Conservation (phyloP, 495 filamentous ascomycete species). For the Penicillium soppii region DNA sequence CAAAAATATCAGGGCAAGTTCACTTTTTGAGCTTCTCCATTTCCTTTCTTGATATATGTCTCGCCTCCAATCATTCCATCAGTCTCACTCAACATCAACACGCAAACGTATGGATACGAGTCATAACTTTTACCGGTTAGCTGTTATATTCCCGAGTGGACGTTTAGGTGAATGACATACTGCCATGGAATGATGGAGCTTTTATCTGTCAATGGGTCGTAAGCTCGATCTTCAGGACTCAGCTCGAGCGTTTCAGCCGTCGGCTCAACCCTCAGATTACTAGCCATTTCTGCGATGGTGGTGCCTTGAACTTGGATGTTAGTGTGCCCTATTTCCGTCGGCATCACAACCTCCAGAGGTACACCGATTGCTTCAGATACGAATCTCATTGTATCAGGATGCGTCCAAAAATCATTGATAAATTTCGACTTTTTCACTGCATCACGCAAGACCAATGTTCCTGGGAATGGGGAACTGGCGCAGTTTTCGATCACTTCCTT, state of each 20-base stretch:
- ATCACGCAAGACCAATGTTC: conserved; percentile 31
- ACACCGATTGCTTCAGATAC: conserved; percentile 27
- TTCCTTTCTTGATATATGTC: conserved; percentile 32
- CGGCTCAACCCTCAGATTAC: conserved; percentile 22
- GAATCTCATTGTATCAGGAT: conserved; percentile 27
- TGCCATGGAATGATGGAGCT: conserved; percentile 32
- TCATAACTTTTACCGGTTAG: conserved; percentile 18
- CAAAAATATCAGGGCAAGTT: neutral
- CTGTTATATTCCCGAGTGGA: neutral
- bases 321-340: conserved; percentile 34
- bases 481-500: conserved; percentile 17
- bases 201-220: conserved; percentile 21
- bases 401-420: conserved; percentile 29
- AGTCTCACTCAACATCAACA: conserved; percentile 35
- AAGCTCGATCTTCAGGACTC: conserved; percentile 5
- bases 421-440: conserved; percentile 28
- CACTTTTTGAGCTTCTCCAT: conserved; percentile 27
- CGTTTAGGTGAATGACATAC: conserved; percentile 15
- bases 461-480: conserved; percentile 13
- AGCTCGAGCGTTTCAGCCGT: conserved; percentile 8
- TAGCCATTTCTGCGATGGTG: conserved; percentile 19
- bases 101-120: conserved; percentile 37
- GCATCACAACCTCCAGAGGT: conserved; percentile 27
- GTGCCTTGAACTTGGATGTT: conserved; percentile 30
- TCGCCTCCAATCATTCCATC: conserved; percentile 34